Percentiles rank a stretch among this genome's conserved stretches.
Evolutionary conservation across 495 filamentous ascomycete species (phyloP).

Genomic region (Talaromyces wortmannii): DNA sequence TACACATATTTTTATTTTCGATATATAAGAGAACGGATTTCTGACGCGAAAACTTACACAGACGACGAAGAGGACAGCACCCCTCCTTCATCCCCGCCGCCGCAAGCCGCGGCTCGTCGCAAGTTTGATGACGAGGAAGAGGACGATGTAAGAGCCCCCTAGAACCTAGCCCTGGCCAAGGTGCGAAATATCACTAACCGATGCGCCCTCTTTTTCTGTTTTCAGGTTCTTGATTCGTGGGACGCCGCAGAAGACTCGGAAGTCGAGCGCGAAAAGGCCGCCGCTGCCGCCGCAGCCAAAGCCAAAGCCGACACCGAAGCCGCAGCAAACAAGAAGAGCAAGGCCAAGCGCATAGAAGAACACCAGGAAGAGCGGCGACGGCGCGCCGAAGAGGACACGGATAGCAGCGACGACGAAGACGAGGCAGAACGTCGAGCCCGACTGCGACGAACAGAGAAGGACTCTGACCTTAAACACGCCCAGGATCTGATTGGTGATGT

Average conservation of each 20-base stretch:
- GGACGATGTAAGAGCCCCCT: slow-evolving; percentile 62
- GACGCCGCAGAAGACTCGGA: slow-evolving; percentile 96
- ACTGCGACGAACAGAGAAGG: slow-evolving; percentile 70
- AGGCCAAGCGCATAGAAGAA: slow-evolving; percentile 82
- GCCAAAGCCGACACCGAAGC: slow-evolving; percentile 87
- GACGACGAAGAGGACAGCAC: slow-evolving; percentile 64
- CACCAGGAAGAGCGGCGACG: slow-evolving; percentile 39
- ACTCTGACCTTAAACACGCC: slow-evolving; percentile 84
- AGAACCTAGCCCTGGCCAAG: no score
- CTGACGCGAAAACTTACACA: slow-evolving; percentile 13
- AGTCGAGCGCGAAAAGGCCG: slow-evolving; percentile 89
- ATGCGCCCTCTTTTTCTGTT: no score
- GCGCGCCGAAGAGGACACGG: slow-evolving; percentile 43
- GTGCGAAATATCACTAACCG: no score
- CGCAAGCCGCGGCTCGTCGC: slow-evolving; percentile 45
- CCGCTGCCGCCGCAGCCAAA: slow-evolving; percentile 76
- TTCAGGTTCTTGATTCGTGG: slow-evolving; percentile 90
- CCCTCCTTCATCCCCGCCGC: slow-evolving; percentile 54
- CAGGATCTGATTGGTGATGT: slow-evolving; percentile 82
- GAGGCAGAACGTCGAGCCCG: slow-evolving; percentile 66
- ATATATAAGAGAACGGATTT: not conserved
- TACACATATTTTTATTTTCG: not conserved
- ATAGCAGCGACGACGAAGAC: slow-evolving; percentile 59
- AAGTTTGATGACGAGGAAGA: slow-evolving; percentile 94
- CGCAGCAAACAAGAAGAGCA: slow-evolving; percentile 89